Evolutionary conservation across 768 basidiomycete species (phyloP).

Genomic region (Russula ochroleuca): DNA sequence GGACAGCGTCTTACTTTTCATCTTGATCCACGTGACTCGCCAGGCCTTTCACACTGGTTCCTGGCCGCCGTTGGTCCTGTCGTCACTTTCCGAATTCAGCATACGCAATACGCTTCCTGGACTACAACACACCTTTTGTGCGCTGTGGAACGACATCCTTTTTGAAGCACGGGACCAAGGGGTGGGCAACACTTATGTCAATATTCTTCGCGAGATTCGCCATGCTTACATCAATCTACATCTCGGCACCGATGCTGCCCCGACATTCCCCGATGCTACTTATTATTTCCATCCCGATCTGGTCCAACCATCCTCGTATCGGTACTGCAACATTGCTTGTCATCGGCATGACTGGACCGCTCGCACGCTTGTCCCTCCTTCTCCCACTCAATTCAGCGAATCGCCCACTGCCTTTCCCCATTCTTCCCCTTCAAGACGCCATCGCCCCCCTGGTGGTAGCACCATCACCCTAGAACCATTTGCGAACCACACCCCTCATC

Average conservation of each 20-base stretch:
- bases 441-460: not conserved
- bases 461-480: not conserved
- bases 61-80: not conserved
- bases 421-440: not conserved
- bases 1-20: not conserved
- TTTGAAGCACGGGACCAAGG: not conserved
- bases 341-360: not conserved
- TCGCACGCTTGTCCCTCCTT: not conserved
- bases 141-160: slow-evolving; percentile 8
- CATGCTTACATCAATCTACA: slow-evolving; percentile 2
- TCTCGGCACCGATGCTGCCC: not conserved
- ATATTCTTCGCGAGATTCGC: not conserved
- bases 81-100: not conserved
- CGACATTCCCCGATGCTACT: not conserved
- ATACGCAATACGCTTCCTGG: not conserved
- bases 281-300: not conserved
- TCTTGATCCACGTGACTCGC: not conserved
- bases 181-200: not conserved
- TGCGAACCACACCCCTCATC: not conserved
- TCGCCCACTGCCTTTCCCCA: not conserved
- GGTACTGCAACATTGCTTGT: not conserved
- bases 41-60: not conserved
- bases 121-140: slow-evolving; percentile 12
- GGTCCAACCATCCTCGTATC: not conserved
- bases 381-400: not conserved